These are phyloP conservation scores for Rhododendron ferrugineum DNA, from an alignment of 148 eudicot genomes.

Conservation along the genomic window DNA sequence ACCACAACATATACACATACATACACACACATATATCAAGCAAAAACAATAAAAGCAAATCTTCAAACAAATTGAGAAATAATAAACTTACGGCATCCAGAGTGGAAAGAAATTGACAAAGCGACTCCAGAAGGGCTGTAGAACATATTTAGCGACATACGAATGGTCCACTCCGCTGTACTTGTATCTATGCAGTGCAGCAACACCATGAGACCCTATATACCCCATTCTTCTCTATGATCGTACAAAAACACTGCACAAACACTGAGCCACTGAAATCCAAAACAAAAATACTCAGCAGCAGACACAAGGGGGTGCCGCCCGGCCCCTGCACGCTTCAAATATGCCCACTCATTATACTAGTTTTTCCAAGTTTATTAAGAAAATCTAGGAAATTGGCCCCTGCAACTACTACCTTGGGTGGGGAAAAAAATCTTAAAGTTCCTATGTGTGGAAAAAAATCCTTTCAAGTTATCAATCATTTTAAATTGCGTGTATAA, in stretches of 20 bases:
- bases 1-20: neutral
- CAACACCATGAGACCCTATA: conserved; percentile 84
- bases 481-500: no score
- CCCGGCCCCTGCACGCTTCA: neutral
- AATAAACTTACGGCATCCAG: conserved; percentile 89
- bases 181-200: conserved; percentile 73
- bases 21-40: neutral
- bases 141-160: conserved; percentile 63
- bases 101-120: conserved; percentile 78
- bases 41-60: neutral
- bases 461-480: neutral
- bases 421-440: neutral
- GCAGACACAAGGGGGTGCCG: neutral
- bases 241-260: neutral
- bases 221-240: conserved; percentile 53
- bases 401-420: neutral
- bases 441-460: neutral
- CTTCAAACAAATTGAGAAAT: neutral
- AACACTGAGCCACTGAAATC: neutral
- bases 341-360: neutral
- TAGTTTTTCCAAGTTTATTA: neutral
- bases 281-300: neutral
- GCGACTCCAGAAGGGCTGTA: conserved; percentile 84
- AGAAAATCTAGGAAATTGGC: neutral
- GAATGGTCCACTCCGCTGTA: conserved; percentile 97